phyloP scores from a whole-genome alignment of 2,329 filamentous ascomycete genomes.

The Cryphonectria parasitica region DNA sequence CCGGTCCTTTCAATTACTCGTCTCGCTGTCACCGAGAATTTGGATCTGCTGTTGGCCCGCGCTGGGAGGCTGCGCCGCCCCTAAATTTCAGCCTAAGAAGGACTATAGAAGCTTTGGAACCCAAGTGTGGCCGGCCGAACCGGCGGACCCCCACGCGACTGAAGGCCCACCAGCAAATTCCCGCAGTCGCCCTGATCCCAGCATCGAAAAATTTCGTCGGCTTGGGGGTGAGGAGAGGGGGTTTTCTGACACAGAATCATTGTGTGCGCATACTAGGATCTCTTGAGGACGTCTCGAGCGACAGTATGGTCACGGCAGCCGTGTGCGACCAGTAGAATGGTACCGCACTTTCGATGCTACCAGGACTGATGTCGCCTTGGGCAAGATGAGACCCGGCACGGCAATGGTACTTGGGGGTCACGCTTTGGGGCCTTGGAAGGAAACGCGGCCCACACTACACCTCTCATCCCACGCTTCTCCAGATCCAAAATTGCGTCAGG shows the following conservation, averaged over 20 bases:
- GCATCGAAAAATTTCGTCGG: conserved; percentile 14
- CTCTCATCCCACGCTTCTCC: conserved; percentile 29
- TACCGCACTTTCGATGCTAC: neutral
- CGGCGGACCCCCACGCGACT: conserved; percentile 26
- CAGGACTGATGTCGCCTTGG: neutral
- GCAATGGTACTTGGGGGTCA: neutral
- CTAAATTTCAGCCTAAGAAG: conserved; percentile 25
- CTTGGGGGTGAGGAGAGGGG: neutral
- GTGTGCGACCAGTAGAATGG: neutral
- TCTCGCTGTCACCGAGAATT: conserved; percentile 26
- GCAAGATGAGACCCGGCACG: neutral
- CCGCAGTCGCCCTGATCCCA: conserved; percentile 12
- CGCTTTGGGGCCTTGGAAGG: conserved; percentile 17
- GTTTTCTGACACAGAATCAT: neutral
- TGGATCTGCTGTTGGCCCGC: conserved; percentile 18
- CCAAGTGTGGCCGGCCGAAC: conserved; percentile 1
- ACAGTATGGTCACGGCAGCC: neutral
- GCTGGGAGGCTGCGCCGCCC: conserved; percentile 13
- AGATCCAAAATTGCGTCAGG: conserved; percentile 30
- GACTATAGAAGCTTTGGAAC: conserved; percentile 20
- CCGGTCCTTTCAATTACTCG: neutral
- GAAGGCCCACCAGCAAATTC: conserved; percentile 11
- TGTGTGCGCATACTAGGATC: neutral
- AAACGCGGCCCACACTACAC: conserved; percentile 26
- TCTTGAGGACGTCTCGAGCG: neutral